Base-by-base conservation (phyloP, 2,329 filamentous ascomycete species). In the Laburnicola sp. region DNA sequence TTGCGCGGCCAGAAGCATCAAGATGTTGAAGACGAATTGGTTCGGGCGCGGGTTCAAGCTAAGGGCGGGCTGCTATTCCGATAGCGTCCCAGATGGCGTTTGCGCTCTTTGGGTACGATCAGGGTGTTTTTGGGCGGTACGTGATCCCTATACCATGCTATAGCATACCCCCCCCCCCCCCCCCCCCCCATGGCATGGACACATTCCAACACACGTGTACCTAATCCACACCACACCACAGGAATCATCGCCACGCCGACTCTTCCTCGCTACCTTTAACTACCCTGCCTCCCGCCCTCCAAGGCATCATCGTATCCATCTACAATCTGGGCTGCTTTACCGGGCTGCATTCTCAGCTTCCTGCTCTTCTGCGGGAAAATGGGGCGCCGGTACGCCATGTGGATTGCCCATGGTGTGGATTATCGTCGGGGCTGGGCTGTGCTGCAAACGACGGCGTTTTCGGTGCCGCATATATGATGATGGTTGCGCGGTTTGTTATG, bases 401-500 rank as follows among this genome's bases (percentile, higher is more conserved):
- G 73, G 73, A 64, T 75, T 26, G 74, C 73, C 3, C n/a, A 76
- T 76, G 74, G 64, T 65, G 0, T 76, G 70, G 65, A 75, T 76
- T 39, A 74, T 65, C 22, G 62, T 75, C 25, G 74, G 74, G 21
- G 73, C 69, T 2, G 58, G n/a, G n/a, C n/a, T n/a, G n/a, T 61
- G 2, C 67, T 76, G 11, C 74, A 76, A 45, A 62, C 72, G 5
- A 63, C 67, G 3, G 65, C 72, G 1, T 64, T 66, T 27, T 61
- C 59, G 0, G 56, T 65, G 7, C 65, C 64, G 4, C 78, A 81
- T 50, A 78, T 81, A n/a, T n/a, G n/a, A n/a, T n/a, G 63, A 79
- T 81, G 55, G 61, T 81, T 35, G 79, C 78, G 3, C 75, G 79
- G 38, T 74, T 77, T 30, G 71, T 82, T 42, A 81, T 79, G 3